These are phyloP conservation scores for Aspergillus quadricinctus DNA, from an alignment of 2,329 filamentous ascomycete species.

Conservation along the genomic window DNA sequence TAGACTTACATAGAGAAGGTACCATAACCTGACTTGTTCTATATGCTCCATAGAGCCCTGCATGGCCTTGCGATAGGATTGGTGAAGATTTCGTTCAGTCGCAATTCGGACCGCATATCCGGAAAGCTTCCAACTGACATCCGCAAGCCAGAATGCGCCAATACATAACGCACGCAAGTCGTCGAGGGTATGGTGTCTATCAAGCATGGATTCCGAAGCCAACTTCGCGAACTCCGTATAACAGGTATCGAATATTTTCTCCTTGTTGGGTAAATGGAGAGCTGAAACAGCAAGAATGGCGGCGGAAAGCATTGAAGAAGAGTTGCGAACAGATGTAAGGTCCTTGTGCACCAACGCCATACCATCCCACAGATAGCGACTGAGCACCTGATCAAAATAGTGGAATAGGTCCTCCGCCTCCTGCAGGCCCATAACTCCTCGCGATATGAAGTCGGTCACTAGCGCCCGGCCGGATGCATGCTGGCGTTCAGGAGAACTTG, in stretches of 20 bases:
- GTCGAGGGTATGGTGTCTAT: slow-evolving; percentile 48
- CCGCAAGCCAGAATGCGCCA: slow-evolving; percentile 53
- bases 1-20: slow-evolving; percentile 40
- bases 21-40: slow-evolving; percentile 37
- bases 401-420: slow-evolving; percentile 40
- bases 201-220: slow-evolving; percentile 52
- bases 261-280: slow-evolving; percentile 46
- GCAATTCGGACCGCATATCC: slow-evolving; percentile 41
- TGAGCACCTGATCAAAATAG: slow-evolving; percentile 40
- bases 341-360: slow-evolving; percentile 46
- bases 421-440: slow-evolving; percentile 43
- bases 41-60: slow-evolving; percentile 35
- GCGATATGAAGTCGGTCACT: slow-evolving; percentile 49
- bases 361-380: slow-evolving; percentile 39
- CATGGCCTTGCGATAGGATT: slow-evolving; percentile 39
- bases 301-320: slow-evolving; percentile 41
- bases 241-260: slow-evolving; percentile 46
- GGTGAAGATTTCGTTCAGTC: slow-evolving; percentile 41
- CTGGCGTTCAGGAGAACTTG: slow-evolving; percentile 28
- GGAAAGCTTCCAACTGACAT: slow-evolving; percentile 48
- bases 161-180: slow-evolving; percentile 52
- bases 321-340: slow-evolving; percentile 43
- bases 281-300: slow-evolving; percentile 49
- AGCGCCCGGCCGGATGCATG: slow-evolving; percentile 32
- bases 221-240: slow-evolving; percentile 50